A percentile compares a stretch with the other conserved stretches of the same genome.
Conservation (phyloP, 148 eudicot genomes). For the Arbutus unedo region DNA sequence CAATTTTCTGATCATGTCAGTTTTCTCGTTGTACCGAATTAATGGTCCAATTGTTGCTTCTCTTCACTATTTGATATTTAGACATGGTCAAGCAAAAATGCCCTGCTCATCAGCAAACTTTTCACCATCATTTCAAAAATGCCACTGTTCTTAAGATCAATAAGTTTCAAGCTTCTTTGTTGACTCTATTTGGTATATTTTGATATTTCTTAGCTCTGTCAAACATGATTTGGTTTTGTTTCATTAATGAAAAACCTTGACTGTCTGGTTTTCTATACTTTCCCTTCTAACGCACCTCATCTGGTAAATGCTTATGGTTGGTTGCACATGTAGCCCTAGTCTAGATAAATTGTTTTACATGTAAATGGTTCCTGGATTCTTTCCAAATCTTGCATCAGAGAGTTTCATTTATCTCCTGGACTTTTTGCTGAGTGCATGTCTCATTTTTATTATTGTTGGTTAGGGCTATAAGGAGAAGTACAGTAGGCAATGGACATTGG, state of each 20-base stretch:
- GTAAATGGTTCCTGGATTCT: background rate
- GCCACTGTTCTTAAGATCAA: background rate
- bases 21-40: background rate
- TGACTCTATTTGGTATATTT: background rate
- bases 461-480: background rate
- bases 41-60: slow-evolving; percentile 6
- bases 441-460: background rate
- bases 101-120: background rate
- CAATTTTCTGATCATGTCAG: background rate
- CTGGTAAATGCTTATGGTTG: background rate
- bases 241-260: background rate
- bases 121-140: background rate
- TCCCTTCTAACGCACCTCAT: background rate
- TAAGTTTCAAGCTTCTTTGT: background rate
- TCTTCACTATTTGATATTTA: background rate
- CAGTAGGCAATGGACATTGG: background rate
- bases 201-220: background rate
- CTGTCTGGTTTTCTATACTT: background rate
- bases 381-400: background rate
- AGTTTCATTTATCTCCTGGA: background rate
- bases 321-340: no score
- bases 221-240: slow-evolving; percentile 2
- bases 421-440: background rate
- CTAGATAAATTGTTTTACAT: background rate
- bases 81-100: background rate